Percentiles rank a stretch among this genome's conserved stretches.
phyloP scores from a whole-genome alignment of 2,329 filamentous ascomycete species.

The Alternaria rosae region DNA sequence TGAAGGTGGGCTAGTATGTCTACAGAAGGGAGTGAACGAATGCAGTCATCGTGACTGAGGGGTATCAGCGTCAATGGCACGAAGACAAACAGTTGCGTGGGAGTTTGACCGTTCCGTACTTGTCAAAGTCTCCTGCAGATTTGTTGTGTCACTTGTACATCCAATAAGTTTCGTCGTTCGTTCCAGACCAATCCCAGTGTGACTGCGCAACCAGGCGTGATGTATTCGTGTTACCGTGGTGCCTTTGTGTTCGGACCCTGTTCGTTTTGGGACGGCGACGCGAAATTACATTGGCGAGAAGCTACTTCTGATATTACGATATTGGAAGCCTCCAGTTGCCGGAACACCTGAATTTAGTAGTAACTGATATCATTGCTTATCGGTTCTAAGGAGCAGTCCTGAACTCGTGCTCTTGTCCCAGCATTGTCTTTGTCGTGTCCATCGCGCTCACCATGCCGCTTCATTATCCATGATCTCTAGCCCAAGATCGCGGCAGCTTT shows the following conservation, averaged over 20 bases:
- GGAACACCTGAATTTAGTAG: not conserved
- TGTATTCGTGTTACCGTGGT: not conserved
- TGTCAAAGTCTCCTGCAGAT: not conserved
- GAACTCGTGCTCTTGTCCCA: not conserved
- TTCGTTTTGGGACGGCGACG: not conserved
- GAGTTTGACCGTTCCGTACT: no score
- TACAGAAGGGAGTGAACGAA: not conserved
- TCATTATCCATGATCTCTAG: not conserved
- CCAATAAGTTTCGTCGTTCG: not conserved
- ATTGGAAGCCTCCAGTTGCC: not conserved
- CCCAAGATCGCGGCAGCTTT: conserved; percentile 32
- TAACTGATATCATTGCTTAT: not conserved
- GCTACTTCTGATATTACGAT: not conserved
- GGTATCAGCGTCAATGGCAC: not conserved
- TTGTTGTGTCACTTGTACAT: not conserved
- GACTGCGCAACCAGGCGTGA: not conserved
- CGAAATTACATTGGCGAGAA: not conserved
- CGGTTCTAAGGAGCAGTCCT: not conserved
- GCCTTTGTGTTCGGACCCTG: not conserved
- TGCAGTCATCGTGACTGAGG: not conserved
- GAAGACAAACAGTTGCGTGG: not conserved
- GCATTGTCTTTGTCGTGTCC: not conserved
- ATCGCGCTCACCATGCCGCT: not conserved
- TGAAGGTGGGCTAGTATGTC: no score
- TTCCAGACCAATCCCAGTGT: not conserved